Conservation (phyloP, 2,329 filamentous ascomycete genomes). For the Dothistroma septosporum region DNA sequence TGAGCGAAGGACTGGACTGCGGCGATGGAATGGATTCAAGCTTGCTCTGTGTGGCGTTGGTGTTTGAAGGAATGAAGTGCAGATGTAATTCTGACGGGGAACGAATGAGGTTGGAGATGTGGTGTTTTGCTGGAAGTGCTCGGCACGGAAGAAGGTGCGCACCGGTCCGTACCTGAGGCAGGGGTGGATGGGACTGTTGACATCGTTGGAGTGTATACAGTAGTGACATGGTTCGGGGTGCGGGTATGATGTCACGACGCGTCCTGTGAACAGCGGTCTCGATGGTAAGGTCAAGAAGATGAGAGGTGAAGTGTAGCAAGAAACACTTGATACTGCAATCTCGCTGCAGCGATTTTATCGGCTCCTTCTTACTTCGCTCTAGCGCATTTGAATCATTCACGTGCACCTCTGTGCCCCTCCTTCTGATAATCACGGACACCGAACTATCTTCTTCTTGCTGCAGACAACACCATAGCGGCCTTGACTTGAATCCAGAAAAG, state of each 20-base stretch:
- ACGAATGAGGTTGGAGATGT: slow-evolving; percentile 15
- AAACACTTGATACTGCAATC: neutral
- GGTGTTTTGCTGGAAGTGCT: slow-evolving; percentile 3
- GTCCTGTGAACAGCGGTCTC: neutral
- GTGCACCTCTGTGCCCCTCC: slow-evolving; percentile 2
- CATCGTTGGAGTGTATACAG: neutral
- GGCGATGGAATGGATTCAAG: slow-evolving; percentile 9
- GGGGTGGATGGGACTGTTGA: neutral
- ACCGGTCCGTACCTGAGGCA: neutral
- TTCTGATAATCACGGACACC: neutral
- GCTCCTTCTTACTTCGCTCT: slow-evolving; percentile 3
- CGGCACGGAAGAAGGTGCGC: neutral
- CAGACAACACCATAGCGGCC: neutral
- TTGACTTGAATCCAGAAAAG: neutral
- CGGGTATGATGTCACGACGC: neutral
- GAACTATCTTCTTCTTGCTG: neutral
- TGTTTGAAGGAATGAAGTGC: slow-evolving; percentile 5
- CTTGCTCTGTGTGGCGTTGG: slow-evolving; percentile 9
- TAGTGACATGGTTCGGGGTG: neutral
- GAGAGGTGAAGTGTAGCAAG: neutral
- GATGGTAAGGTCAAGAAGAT: neutral
- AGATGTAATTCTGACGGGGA: slow-evolving; percentile 9
- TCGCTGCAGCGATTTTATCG: neutral
- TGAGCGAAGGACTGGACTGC: slow-evolving; percentile 14
- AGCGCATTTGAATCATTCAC: slow-evolving; percentile 1